Base-by-base conservation (phyloP, 305 asterid genomes). In the Fraxinus greggii region DNA sequence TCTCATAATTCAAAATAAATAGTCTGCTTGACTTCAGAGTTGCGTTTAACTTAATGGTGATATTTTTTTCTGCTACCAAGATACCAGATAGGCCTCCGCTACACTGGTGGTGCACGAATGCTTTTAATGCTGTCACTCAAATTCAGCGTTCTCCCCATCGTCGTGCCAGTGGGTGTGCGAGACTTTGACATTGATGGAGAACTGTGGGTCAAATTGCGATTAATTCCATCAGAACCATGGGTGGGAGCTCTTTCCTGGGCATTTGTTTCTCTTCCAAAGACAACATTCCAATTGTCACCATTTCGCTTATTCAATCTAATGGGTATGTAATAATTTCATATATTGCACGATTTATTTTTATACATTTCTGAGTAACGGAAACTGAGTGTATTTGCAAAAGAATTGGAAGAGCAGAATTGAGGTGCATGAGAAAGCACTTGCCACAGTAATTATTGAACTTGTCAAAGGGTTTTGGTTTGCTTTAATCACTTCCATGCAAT, bases 211-310 rank as follows among this genome's bases (percentile, higher is more conserved):
- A 95, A 93, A 80, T 83, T 95, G 86, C 87, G 98, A 78, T 78
- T 95, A 80, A 93, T 95, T 90, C 97, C 97, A 77, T 84, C 96
- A 81, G 95, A 92, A 87, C 98, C 98, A 12, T 95, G 97, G 95
- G 98, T 95, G 79, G 98, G 98, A 88, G 98, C 98, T 81, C 97
- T 89, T 88, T 92, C 98, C 7, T 95, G 98, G 98, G 98, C 98
- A 33, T 95, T 95, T 84, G 98, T 91, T 72, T 92, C 98, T 84
- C 95, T 92, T 82, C 98, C 98, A 12, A 95, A 92, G 91, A 95
- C 94, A 86, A 95, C 92, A 88, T 90, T 95, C 77, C 97, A 93
- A 86, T 79, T 95, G 80, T 95, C 98, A 36, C 97, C 97, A 72
- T 95, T 93, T 86, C 98, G 98, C 80, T 85, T 95, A 84, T 95